Evolutionary conservation across 2,329 filamentous ascomycete genomes (phyloP).

Genomic region (Microdochium bolleyi): DNA sequence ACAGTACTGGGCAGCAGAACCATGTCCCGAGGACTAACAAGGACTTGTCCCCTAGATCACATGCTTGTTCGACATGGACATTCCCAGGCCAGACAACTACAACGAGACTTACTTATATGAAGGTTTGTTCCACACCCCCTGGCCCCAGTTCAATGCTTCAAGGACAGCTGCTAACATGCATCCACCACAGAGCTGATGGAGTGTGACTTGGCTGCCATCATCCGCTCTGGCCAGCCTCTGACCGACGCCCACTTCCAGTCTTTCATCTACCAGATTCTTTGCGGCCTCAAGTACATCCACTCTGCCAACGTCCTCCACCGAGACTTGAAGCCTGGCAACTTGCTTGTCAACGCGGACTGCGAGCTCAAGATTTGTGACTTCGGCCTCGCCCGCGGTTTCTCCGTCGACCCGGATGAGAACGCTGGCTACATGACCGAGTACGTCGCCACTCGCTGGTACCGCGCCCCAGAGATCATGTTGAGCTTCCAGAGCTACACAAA

Average conservation of each 20-base stretch:
- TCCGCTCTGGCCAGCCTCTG: constrained; percentile 90
- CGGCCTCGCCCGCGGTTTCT: constrained; percentile 91
- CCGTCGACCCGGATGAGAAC: constrained; percentile 94
- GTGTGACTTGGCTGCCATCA: constrained; percentile 95
- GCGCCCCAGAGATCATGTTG: constrained; percentile 96
- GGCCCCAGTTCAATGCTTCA: background rate
- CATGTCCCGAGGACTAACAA: background rate
- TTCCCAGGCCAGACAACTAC: constrained; percentile 93
- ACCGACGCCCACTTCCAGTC: constrained; percentile 99
- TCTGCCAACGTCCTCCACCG: constrained; percentile 96
- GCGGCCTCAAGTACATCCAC: constrained; percentile 98
- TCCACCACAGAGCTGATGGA: constrained; percentile 81
- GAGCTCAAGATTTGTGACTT: constrained; percentile 99
- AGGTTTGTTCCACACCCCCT: constrained; percentile 46
- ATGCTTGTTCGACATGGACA: constrained; percentile 99
- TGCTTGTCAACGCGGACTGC: constrained; percentile 97
- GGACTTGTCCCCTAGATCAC: constrained; percentile 66
- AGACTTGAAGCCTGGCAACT: constrained; percentile 92
- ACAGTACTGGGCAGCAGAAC: background rate
- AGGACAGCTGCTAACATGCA: constrained; percentile 7
- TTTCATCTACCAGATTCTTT: constrained; percentile 99
- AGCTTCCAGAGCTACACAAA: constrained; percentile 99
- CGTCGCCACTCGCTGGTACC: constrained; percentile 92
- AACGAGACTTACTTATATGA: constrained; percentile 99
- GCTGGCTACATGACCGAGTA: constrained; percentile 99